Evolutionary conservation across 2,329 filamentous ascomycete species (phyloP).

Genomic region (Annulohypoxylon truncatum): DNA sequence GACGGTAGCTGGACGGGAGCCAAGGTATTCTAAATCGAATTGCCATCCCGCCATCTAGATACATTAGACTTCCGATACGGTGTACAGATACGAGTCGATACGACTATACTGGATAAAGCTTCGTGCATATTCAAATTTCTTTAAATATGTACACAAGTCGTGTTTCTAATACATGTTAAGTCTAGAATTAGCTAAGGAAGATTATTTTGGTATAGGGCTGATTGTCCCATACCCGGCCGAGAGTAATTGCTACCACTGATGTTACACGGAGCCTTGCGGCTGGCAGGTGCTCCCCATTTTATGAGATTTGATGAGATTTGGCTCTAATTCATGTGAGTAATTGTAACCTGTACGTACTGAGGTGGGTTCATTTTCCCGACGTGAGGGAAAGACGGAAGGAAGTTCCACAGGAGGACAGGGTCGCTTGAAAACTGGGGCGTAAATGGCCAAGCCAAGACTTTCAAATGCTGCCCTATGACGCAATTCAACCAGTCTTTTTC

Average conservation of each 20-base stretch:
- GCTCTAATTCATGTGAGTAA: conserved; percentile 15
- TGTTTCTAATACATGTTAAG: neutral
- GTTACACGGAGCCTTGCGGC: conserved; percentile 33
- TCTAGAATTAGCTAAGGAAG: neutral
- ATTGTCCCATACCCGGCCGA: neutral
- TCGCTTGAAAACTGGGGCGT: conserved; percentile 22
- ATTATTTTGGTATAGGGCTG: conserved; percentile 21
- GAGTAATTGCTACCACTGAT: neutral
- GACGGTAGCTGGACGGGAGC: conserved; percentile 12
- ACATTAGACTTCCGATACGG: neutral
- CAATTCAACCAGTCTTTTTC: conserved; percentile 21
- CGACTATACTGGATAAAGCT: conserved; percentile 21
- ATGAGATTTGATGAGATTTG: neutral
- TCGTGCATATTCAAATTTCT: conserved; percentile 10
- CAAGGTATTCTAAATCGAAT: conserved; percentile 15
- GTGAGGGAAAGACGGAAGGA: conserved; percentile 16
- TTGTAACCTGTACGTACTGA: conserved; percentile 28
- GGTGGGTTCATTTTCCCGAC: conserved; percentile 1
- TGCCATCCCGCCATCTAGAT: conserved; percentile 14
- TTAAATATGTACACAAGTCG: neutral
- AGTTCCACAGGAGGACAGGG: neutral
- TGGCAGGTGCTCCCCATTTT: conserved; percentile 12
- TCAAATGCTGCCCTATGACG: conserved; percentile 28
- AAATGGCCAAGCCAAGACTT: conserved; percentile 37
- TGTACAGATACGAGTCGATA: neutral